Conservation (phyloP, 257 asterid species). For the Solanum sejunctum region DNA sequence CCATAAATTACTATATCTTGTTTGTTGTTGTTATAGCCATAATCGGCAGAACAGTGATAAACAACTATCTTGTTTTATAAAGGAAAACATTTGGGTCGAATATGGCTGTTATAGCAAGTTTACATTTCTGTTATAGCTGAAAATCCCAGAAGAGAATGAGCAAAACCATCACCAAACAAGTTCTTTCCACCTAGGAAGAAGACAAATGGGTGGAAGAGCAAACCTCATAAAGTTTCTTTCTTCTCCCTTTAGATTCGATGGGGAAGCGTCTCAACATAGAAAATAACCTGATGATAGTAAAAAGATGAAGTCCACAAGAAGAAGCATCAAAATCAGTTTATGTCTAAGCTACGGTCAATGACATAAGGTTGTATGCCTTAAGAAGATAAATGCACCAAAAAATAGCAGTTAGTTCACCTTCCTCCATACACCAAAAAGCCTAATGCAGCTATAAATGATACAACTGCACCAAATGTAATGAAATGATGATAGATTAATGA, state of each 20-base stretch:
- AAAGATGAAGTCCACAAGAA: not conserved
- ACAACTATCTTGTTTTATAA: not conserved
- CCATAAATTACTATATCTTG: not conserved
- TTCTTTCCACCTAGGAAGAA: not conserved
- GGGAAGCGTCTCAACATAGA: slow-evolving; percentile 83
- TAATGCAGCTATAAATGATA: slow-evolving; percentile 73
- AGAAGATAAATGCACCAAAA: not conserved
- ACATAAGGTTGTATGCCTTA: not conserved
- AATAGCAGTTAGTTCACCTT: slow-evolving; percentile 33
- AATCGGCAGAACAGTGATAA: not conserved
- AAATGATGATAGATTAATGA: not conserved
- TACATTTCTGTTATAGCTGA: not conserved
- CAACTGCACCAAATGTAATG: slow-evolving; percentile 44
- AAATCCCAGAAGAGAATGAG: not conserved
- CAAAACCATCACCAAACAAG: not conserved
- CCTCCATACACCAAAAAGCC: slow-evolving; percentile 91
- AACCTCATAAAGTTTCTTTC: slow-evolving; percentile 62
- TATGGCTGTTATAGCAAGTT: not conserved
- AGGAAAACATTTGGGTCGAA: not conserved
- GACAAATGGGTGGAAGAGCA: not conserved
- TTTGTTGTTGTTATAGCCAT: not conserved
- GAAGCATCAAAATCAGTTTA: not conserved
- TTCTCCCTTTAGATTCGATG: slow-evolving; percentile 90
- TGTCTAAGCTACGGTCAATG: not conserved
- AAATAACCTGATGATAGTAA: slow-evolving; percentile 45